Evolutionary conservation across 2,329 filamentous ascomycete species (phyloP).

Genomic region (Lachnellula arida): DNA sequence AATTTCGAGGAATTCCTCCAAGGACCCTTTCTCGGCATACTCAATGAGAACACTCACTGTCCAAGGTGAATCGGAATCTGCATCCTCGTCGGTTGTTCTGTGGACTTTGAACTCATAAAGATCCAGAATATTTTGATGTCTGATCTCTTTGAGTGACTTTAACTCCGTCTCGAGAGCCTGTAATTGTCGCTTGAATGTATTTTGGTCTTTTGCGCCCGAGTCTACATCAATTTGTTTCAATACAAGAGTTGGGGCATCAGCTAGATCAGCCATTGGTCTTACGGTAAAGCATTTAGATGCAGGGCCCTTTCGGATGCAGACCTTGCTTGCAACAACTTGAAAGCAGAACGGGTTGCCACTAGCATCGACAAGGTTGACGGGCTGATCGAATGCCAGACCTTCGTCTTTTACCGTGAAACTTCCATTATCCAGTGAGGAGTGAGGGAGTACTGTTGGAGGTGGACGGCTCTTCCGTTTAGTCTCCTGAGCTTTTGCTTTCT

Average conservation of each 20-base stretch:
- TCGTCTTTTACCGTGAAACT: constrained; percentile 33
- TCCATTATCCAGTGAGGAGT: constrained; percentile 18
- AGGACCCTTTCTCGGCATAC: constrained; percentile 73
- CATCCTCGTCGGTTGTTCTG: constrained; percentile 54
- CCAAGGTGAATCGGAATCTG: constrained; percentile 47
- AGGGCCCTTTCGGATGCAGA: constrained; percentile 59
- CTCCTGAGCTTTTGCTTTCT: constrained; percentile 60
- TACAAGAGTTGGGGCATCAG: constrained; percentile 57
- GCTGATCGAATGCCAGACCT: constrained; percentile 60
- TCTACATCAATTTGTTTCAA: constrained; percentile 66
- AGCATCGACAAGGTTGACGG: constrained; percentile 58
- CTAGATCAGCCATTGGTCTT: constrained; percentile 53
- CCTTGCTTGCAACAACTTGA: constrained; percentile 65
- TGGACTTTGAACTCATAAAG: constrained; percentile 81
- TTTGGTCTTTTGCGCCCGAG: constrained; percentile 51
- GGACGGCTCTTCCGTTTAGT: constrained; percentile 56
- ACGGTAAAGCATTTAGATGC: constrained; percentile 69
- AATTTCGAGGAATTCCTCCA: constrained; percentile 77
- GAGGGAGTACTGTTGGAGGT: constrained; percentile 22
- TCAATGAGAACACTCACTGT: constrained; percentile 71
- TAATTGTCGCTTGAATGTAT: constrained; percentile 69
- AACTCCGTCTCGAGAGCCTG: constrained; percentile 72
- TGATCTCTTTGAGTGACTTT: constrained; percentile 67
- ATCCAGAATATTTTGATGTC: constrained; percentile 72
- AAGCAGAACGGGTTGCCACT: constrained; percentile 63